Percentiles rank a stretch among this genome's conserved stretches.
Evolutionary conservation across 495 filamentous ascomycete species (phyloP).

Genomic region (Penicillium macrosclerotiorum): DNA sequence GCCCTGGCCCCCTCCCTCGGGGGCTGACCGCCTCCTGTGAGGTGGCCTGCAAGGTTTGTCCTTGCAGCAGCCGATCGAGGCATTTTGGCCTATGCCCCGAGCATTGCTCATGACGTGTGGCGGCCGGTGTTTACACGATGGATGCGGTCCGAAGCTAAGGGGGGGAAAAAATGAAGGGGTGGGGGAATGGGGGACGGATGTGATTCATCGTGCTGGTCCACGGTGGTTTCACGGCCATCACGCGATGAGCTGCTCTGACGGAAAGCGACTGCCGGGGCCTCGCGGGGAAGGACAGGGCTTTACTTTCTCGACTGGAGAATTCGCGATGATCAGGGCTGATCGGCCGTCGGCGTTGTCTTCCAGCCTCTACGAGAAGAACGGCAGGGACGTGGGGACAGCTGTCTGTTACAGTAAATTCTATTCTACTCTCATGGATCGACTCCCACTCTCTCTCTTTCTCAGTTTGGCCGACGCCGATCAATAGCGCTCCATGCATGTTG

Average conservation of each 20-base stretch:
- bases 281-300: background rate
- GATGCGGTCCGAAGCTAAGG: background rate
- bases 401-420: no score
- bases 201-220: no score
- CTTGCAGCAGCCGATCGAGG: slow-evolving; percentile 25
- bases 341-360: no score
- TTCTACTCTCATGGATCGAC: background rate
- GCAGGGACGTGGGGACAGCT: no score
- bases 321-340: background rate
- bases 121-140: no score
- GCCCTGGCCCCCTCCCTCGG: slow-evolving; percentile 4
- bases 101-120: no score
- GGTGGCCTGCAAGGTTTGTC: slow-evolving; percentile 32
- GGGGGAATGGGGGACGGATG: background rate
- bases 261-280: background rate
- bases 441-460: background rate
- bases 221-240: slow-evolving; percentile 19
- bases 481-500: slow-evolving; percentile 3
- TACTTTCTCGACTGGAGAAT: background rate
- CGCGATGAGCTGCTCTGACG: slow-evolving; percentile 8
- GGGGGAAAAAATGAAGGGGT: slow-evolving; percentile 4
- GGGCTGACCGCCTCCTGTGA: slow-evolving; percentile 36
- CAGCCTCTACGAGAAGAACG: background rate
- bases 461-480: no score
- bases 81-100: no score